A percentile compares a stretch with the other conserved stretches of the same genome.
Evolutionary conservation across 495 filamentous ascomycete species (phyloP).

Genomic region (Evansstolkia leycettana): DNA sequence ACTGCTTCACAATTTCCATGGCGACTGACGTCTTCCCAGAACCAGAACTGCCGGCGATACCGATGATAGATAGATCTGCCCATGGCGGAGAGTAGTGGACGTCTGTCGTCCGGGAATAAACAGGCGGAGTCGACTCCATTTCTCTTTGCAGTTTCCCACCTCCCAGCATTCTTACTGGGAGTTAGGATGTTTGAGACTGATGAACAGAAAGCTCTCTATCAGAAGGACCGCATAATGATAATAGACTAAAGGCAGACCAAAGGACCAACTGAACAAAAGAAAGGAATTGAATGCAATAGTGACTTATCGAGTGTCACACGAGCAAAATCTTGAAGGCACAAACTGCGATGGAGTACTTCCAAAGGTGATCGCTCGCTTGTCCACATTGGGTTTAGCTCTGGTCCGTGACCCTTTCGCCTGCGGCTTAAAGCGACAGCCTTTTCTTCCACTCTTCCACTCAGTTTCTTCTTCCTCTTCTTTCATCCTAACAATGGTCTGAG

Average conservation of each 20-base stretch:
- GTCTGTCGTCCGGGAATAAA: constrained; percentile 28
- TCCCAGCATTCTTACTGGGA: too few species aligned
- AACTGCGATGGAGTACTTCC: too few species aligned
- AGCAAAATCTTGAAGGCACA: too few species aligned
- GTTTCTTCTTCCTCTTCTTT: constrained; percentile 11
- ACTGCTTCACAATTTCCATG: constrained; percentile 73
- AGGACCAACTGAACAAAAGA: too few species aligned
- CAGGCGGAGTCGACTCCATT: constrained; percentile 34
- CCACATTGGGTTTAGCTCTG: constrained; percentile 9
- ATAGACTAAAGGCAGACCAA: too few species aligned
- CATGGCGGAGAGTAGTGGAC: constrained; percentile 86
- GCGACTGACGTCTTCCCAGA: constrained; percentile 96
- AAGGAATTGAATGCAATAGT: too few species aligned
- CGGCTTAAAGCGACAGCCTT: constrained; percentile 11
- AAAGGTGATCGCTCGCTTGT: constrained; percentile 6
- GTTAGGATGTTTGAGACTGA: too few species aligned
- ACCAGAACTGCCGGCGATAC: constrained; percentile 88
- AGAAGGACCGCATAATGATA: too few species aligned
- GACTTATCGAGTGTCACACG: too few species aligned
- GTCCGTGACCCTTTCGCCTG: constrained; percentile 18
- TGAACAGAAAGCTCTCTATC: too few species aligned
- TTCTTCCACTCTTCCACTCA: constrained; percentile 10
- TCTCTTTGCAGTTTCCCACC: background rate
- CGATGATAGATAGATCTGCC: constrained; percentile 89
- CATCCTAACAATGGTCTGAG: constrained; percentile 1